phyloP scores from a whole-genome alignment of 2,329 filamentous ascomycete species.

The Colletotrichum agaves region DNA sequence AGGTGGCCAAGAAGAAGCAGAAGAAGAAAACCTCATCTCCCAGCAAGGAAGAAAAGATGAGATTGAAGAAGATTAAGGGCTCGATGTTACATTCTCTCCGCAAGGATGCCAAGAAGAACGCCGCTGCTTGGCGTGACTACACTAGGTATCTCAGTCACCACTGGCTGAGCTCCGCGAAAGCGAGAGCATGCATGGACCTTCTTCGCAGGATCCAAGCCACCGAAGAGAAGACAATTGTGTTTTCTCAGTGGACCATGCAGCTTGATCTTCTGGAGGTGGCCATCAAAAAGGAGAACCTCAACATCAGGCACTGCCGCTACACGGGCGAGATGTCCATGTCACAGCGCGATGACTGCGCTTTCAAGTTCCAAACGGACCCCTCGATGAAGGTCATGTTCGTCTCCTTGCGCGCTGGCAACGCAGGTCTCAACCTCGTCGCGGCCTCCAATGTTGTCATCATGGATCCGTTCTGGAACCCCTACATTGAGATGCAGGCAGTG shows the following conservation, averaged over 20 bases:
- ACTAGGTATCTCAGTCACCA: conserved; percentile 73
- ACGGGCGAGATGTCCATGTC: conserved; percentile 79
- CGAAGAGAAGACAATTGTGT: conserved; percentile 82
- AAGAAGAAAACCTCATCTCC: conserved; percentile 38
- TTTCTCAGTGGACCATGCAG: conserved; percentile 83
- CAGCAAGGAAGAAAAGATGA: conserved; percentile 40
- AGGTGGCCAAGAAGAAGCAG: conserved; percentile 6
- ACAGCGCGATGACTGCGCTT: conserved; percentile 73
- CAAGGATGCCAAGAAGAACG: conserved; percentile 53
- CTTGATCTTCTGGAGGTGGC: conserved; percentile 82
- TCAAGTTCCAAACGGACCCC: conserved; percentile 70
- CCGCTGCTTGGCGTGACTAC: conserved; percentile 74
- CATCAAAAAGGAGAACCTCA: conserved; percentile 62
- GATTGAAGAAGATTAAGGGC: conserved; percentile 52
- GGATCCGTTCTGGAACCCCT: conserved; percentile 95
- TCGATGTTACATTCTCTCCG: conserved; percentile 44
- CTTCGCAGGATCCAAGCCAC: conserved; percentile 59
- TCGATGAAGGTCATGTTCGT: conserved; percentile 77
- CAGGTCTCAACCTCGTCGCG: conserved; percentile 85
- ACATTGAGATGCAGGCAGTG: conserved; percentile 90
- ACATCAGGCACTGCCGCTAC: conserved; percentile 73
- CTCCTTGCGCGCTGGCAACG: conserved; percentile 83
- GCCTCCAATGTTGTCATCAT: conserved; percentile 90
- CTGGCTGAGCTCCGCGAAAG: conserved; percentile 81
- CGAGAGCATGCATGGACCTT: conserved; percentile 75